Evolutionary conservation across 2,329 filamentous ascomycete species (phyloP), one percentile per base, ranked within the genome.

Genomic region (Xylariaceae sp.): DNA sequence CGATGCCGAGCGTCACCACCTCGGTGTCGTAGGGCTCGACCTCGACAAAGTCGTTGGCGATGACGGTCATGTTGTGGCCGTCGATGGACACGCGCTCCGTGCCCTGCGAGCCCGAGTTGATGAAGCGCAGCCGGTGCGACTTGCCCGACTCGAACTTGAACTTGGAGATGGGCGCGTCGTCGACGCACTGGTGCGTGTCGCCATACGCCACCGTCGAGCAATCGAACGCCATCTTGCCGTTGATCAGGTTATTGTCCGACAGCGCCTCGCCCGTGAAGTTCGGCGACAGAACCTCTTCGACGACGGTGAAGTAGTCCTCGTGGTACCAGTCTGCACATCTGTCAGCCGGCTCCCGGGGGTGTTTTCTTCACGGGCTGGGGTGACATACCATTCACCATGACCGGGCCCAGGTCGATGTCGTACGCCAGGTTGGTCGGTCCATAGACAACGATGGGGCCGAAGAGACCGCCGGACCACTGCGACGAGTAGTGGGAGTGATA

Each of bases 21-120:
- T 71, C 62, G 0, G 77, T 78, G 4, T 70, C 63, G 51, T 82
- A 84, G 0, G 80, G 78, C 42, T 73, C 51, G 21, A 82, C 60
- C 2, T 70, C 63, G 3, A 80, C 72, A 36, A 79, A 79, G 50
- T 83, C 79, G 45, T 73, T 73, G 14, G 77, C 67, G 33, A 83
- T 75, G 35, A 83, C 73, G 0, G 67, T 79, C 56, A 83, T 60
- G 14, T 58, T 70, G 54, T 83, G 78, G 2, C 65, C 67, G 58
- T 64, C 73, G 49, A 70, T 80, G 48, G 61, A 80, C 47, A 80
- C 75, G 29, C 66, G 58, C 51, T 71, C 61, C 37, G 69, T 55
- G 21, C 59, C 64, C 48, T 76, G 61, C 33, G 65, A 57, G 23
- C 74, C 62, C 0, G 67, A 54, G 55, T 81, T 81, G 50, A 80